Conservation (phyloP, 2,329 filamentous ascomycete genomes). For the Drechslera avenae region DNA sequence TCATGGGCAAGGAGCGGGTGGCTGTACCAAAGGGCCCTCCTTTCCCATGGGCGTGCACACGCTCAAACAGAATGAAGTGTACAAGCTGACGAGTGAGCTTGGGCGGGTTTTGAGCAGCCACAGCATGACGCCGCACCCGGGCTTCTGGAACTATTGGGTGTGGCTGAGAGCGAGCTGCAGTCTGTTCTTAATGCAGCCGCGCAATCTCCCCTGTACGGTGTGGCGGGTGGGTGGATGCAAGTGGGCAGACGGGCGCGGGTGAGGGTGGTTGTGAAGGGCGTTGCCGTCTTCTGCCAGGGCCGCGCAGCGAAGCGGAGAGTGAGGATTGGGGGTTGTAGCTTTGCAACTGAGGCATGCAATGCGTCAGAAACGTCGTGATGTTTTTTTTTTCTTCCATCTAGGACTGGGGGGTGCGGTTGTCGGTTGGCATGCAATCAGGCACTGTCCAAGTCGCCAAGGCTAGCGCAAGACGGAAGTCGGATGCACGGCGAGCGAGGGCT, state of each 20-base stretch:
- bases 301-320: too few relatives aligned
- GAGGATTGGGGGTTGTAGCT: too few relatives aligned
- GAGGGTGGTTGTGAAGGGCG: background rate
- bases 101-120: constrained; percentile 12
- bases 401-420: background rate
- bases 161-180: constrained; percentile 17
- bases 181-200: constrained; percentile 18
- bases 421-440: constrained; percentile 13
- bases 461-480: constrained; percentile 21
- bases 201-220: constrained; percentile 21
- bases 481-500: constrained; percentile 12
- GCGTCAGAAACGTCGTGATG: constrained; percentile 1
- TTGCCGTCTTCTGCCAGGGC: background rate
- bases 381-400: background rate
- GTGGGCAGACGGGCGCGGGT: background rate
- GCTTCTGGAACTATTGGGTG: constrained; percentile 16
- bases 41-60: background rate
- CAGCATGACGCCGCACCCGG: constrained; percentile 16
- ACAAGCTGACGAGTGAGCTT: constrained; percentile 3
- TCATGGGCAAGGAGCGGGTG: background rate
- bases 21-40: constrained; percentile 3
- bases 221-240: background rate
- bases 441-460: constrained; percentile 18
- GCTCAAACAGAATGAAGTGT: background rate
- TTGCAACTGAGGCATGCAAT: background rate